These are phyloP conservation scores for Endogone sp. DNA, from an alignment of 192 early-diverging fungal species.

Conservation along the genomic window DNA sequence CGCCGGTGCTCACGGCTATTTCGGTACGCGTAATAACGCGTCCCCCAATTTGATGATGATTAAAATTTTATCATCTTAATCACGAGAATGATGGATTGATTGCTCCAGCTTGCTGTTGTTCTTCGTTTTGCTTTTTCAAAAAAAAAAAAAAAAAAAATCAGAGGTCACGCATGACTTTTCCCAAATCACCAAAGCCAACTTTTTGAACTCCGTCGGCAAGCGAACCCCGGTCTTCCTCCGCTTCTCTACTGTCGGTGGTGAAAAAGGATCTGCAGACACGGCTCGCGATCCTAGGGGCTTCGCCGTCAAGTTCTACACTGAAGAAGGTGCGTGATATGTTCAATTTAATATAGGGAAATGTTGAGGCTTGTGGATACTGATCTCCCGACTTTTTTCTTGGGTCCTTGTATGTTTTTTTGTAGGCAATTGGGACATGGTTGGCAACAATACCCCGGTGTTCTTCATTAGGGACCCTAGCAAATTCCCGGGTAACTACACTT, in stretches of 20 bases:
- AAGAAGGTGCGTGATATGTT: slow-evolving; percentile 42
- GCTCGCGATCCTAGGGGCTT: slow-evolving; percentile 81
- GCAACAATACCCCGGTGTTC: slow-evolving; percentile 84
- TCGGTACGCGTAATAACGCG: slow-evolving; percentile 30
- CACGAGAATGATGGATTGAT: no score
- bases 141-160: no score
- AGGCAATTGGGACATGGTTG: slow-evolving; percentile 84
- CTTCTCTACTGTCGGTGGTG: slow-evolving; percentile 79
- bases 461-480: slow-evolving; percentile 77
- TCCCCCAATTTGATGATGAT: neutral
- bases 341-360: neutral
- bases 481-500: slow-evolving; percentile 49
- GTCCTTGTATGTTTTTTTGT: no score
- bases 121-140: no score
- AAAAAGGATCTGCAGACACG: slow-evolving; percentile 70
- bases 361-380: neutral
- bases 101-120: no score
- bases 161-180: slow-evolving; percentile 71
- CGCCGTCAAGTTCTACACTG: slow-evolving; percentile 83
- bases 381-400: neutral
- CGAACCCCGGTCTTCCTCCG: slow-evolving; percentile 78
- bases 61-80: no score
- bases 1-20: slow-evolving; percentile 74
- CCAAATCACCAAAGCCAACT: slow-evolving; percentile 68
- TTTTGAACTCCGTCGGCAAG: slow-evolving; percentile 67